Evolutionary conservation across 2,329 filamentous ascomycete genomes (phyloP).

Genomic region (Polytolypa hystricis): DNA sequence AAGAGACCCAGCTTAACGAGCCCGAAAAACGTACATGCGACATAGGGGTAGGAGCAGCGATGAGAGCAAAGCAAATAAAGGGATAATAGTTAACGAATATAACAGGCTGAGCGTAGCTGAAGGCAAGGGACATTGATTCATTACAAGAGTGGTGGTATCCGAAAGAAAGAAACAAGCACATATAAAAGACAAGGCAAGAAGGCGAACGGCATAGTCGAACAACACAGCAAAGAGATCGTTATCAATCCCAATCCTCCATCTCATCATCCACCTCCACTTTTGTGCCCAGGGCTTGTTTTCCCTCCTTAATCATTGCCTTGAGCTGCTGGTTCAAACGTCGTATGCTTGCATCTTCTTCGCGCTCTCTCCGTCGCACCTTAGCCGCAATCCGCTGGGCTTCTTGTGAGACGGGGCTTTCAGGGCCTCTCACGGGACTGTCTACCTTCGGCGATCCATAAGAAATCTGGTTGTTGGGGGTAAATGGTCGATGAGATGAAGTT

Average conservation of each 20-base stretch:
- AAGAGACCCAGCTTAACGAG: no score
- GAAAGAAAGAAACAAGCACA: neutral
- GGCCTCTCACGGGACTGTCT: conserved; percentile 20
- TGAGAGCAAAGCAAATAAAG: no score
- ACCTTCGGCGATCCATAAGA: conserved; percentile 17
- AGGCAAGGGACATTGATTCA: no score
- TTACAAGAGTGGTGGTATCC: neutral
- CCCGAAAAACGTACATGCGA: no score
- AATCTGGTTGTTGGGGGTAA: conserved; percentile 1
- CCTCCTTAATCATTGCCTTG: conserved; percentile 78
- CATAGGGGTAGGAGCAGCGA: no score
- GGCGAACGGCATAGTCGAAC: neutral
- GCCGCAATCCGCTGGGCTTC: conserved; percentile 67
- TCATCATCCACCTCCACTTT: conserved; percentile 52
- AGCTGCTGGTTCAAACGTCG: conserved; percentile 68
- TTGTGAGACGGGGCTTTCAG: conserved; percentile 22
- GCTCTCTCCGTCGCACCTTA: conserved; percentile 60
- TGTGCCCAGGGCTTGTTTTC: conserved; percentile 72
- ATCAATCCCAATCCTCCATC: conserved; percentile 23
- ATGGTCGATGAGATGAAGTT: conserved; percentile 3
- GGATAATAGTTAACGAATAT: no score
- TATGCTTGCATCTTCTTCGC: conserved; percentile 68
- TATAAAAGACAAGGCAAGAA: neutral
- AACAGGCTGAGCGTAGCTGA: no score
- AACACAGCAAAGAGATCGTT: no score